Conservation (phyloP, 2,329 filamentous ascomycete genomes). For the Blumeria graminis region DNA sequence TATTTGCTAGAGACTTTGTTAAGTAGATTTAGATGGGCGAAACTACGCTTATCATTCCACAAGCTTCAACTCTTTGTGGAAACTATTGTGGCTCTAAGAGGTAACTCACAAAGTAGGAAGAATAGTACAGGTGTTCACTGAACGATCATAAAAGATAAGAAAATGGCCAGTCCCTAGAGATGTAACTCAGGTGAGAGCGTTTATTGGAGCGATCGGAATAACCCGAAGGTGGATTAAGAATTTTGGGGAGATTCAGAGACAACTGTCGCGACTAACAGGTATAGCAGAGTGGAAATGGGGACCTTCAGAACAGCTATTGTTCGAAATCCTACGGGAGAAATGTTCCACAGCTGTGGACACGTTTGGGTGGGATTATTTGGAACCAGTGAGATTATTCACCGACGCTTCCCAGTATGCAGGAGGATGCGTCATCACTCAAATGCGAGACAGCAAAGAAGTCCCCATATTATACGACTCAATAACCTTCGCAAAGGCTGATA, state of each 20-base stretch:
- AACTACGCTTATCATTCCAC: neutral
- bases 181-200: neutral
- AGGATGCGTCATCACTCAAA: neutral
- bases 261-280: neutral
- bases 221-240: conserved; percentile 1
- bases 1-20: neutral
- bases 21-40: neutral
- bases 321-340: neutral
- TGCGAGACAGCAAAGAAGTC: neutral
- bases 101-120: neutral
- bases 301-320: neutral
- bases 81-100: neutral
- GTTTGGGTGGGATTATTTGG: neutral
- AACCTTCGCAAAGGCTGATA: neutral
- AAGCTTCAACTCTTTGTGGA: conserved; percentile 1
- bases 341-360: neutral
- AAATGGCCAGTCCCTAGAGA: neutral
- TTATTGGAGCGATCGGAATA: neutral
- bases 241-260: neutral
- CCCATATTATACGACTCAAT: conserved; percentile 1
- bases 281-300: neutral
- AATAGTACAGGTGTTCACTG: neutral
- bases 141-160: neutral
- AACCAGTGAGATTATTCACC: neutral
- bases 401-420: neutral